Evolutionary conservation across 768 basidiomycete species (phyloP), one percentile per base, ranked within the genome.

Genomic region (Multifurca ochricompacta): DNA sequence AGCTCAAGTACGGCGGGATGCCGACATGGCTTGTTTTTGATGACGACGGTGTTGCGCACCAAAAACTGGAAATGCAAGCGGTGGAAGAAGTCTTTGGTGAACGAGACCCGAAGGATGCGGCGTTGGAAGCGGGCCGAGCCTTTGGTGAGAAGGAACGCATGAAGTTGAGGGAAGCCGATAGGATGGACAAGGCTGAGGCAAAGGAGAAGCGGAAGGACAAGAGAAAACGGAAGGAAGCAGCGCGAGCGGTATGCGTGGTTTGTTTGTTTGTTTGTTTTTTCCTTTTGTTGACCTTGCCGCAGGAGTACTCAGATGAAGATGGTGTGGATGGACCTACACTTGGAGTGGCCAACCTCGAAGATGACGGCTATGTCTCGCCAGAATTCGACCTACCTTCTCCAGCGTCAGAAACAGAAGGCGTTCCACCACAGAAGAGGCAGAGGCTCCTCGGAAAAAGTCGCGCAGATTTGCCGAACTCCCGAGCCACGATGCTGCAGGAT

Each of bases 141-240:
- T 96, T 90, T 64, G 82, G 84, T 25, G 79, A 83, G 68, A 77
- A 73, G 41, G 91, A 95, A 70, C 73, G 82, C 56, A 78, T 75
- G 48, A 85, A 79, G 73, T 75, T 97, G 78, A 76, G 73, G 61
- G 71, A 75, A 10, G 79, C 77, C 23, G 91, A 95, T 66, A 74
- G 82, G 42, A 52, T 71, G 41, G 95, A 99, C 71, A 87, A 87
- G 70, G 78, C 80, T 54, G 81, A 89, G 62, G 92, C 88, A 6
- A 86, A 77, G 67, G 90, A 87, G 65, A 94, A 92, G 78, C 87
- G 84, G 71, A 72, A 77, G 59, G 94, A 96, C 68, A 93, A 95
- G 74, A 73, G 89, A 59, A 95, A 93, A 71, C 73, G 88, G 64
- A 95, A 94, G 70, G 86, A 91, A 52, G 76, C 78, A 34, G 87